phyloP scores from a whole-genome alignment of 169 alveolate genomes.

The Cryptosporidium andersoni region DNA sequence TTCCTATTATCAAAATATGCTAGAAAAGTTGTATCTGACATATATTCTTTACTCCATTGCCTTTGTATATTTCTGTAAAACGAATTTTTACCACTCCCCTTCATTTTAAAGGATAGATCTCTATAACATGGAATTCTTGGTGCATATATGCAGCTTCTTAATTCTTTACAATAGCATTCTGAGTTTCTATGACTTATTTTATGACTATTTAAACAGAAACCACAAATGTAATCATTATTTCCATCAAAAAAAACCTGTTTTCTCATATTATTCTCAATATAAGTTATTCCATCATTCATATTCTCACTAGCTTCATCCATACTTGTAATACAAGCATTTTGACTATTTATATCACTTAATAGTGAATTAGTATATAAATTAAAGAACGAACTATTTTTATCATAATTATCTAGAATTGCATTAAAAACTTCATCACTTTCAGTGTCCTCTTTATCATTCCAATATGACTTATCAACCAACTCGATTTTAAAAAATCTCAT shows the following conservation, averaged over 20 bases:
- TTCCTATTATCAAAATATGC: slow-evolving; percentile 26
- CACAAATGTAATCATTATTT: neutral
- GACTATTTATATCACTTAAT: neutral
- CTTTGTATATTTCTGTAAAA: slow-evolving; percentile 29
- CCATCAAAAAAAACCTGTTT: neutral
- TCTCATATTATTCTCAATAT: neutral
- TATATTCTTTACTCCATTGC: slow-evolving; percentile 16
- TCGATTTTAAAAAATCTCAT: slow-evolving; percentile 39
- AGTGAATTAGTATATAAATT: slow-evolving; percentile 18
- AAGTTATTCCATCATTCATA: neutral
- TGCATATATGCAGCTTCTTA: slow-evolving; percentile 6
- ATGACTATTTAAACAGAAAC: slow-evolving; percentile 1
- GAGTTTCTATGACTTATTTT: neutral
- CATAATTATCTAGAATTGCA: neutral
- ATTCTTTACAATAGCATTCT: slow-evolving; percentile 18
- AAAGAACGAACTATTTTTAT: neutral
- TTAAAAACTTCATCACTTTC: neutral
- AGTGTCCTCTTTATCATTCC: slow-evolving; percentile 37
- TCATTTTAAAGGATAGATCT: slow-evolving; percentile 7
- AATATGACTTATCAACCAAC: slow-evolving; percentile 43
- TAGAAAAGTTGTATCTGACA: slow-evolving; percentile 18
- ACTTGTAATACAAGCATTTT: neutral
- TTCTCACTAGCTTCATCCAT: neutral
- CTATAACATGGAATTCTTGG: slow-evolving; percentile 1
- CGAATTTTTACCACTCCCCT: slow-evolving; percentile 48